Percentiles rank a stretch among this genome's conserved stretches.
These are phyloP conservation scores for Aspergillus nidulans DNA, from an alignment of 495 filamentous ascomycete genomes.

Conservation along the genomic window DNA sequence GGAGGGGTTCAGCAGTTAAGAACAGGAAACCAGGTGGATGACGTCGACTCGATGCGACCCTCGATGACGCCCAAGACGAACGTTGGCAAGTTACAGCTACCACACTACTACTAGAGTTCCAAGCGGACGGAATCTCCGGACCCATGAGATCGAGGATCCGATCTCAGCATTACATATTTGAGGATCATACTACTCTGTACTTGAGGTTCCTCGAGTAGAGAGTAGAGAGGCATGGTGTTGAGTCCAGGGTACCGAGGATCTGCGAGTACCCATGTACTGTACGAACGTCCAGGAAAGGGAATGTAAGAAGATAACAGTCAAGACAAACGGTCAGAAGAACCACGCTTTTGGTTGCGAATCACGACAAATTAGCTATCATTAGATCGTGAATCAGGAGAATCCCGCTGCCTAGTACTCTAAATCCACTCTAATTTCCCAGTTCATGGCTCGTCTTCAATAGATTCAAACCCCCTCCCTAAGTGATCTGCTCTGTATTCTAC, in stretches of 20 bases:
- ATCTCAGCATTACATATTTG: too few relatives aligned
- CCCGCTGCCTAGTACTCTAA: background rate
- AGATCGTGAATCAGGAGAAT: constrained; percentile 1
- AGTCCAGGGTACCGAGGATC: too few relatives aligned
- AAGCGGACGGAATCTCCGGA: constrained; percentile 16
- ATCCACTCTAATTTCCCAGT: background rate
- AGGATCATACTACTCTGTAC: too few relatives aligned
- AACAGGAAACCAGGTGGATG: constrained; percentile 20
- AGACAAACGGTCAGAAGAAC: too few relatives aligned
- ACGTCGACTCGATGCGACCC: constrained; percentile 28
- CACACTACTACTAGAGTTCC: background rate
- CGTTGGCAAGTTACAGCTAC: background rate
- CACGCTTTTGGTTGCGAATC: background rate
- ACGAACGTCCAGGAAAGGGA: too few relatives aligned
- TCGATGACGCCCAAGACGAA: constrained; percentile 19
- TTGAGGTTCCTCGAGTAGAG: background rate
- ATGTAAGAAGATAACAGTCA: too few relatives aligned
- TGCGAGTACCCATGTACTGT: too few relatives aligned
- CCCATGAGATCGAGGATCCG: constrained; percentile 3
- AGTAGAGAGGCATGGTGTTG: too few relatives aligned
- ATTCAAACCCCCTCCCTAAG: background rate
- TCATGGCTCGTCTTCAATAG: constrained; percentile 6
- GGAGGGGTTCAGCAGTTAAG: constrained; percentile 10
- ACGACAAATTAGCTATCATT: background rate
- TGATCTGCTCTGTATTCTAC: too few relatives aligned